Base-by-base conservation (phyloP, 116 monocot species). In the Posidonia oceanica region DNA sequence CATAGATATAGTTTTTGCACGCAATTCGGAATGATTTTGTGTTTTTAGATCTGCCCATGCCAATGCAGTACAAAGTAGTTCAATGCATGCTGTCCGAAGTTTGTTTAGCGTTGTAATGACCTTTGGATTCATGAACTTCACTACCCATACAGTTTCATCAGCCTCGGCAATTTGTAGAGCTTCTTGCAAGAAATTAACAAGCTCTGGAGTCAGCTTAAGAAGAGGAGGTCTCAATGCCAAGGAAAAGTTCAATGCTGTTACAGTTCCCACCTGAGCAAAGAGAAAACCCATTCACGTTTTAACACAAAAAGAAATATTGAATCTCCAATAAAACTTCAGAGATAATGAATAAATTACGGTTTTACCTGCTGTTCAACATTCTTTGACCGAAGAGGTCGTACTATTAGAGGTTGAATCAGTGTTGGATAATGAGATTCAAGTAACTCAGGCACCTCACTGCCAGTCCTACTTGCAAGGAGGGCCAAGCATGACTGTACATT, bases 131-230 rank as follows among this genome's bases (percentile, higher is more conserved):
- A 98, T 98, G 63, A 98, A 78, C 57, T 90, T 98, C 59, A 93
- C 75, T n/a, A 84, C 98, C 90, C 90, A 98, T 15, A 98, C 90
- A 59, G 98, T 86, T 72, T 98, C 98, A 84, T 98, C 98, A 59
- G 98, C 98, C 74, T 98, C 98, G 54, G 98, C 98, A 75, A 98
- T 93, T 80, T 98, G 93, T 59, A 98, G 56, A 73, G 98, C 98
- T 69, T 98, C 98, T 90, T 98, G 98, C 68, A 98, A 78, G 68
- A 98, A 93, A 77, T 81, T 98, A 29, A 98, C 84, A 29, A 98
- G 85, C 80, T 98, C 98, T 37, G 78, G 87, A 40, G 90, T 93
- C 66, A 93, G 74, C 78, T 93, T 98, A 64, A 98, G 90, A 78
- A 98, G 90, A 74, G 98, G 98, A 14, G 98, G 98, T 68, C 98